Evolutionary conservation across 2,329 filamentous ascomycete species (phyloP).

Genomic region (Colletotrichum lupini): DNA sequence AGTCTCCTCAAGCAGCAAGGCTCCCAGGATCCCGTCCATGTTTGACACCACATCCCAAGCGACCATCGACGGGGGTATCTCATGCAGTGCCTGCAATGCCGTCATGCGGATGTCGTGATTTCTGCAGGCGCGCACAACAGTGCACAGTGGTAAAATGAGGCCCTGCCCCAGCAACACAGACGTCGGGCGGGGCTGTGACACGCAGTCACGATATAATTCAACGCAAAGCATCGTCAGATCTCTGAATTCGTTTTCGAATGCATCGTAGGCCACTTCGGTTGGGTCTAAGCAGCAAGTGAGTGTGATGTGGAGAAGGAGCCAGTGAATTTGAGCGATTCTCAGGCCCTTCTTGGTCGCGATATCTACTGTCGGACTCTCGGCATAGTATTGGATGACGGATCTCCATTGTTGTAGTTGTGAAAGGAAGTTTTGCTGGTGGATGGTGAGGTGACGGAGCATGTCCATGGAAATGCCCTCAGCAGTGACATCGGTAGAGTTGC

Average conservation of each 20-base stretch:
- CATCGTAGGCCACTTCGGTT: constrained; percentile 34
- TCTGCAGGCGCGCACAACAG: constrained; percentile 32
- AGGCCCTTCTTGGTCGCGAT: constrained; percentile 17
- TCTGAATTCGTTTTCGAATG: constrained; percentile 29
- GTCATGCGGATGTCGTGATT: constrained; percentile 31
- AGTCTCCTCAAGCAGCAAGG: constrained; percentile 33
- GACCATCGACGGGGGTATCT: constrained; percentile 31
- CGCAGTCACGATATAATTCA: constrained; percentile 22
- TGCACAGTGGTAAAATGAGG: constrained; percentile 23
- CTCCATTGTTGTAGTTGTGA: constrained; percentile 16
- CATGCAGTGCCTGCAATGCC: constrained; percentile 26
- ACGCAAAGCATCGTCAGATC: constrained; percentile 20
- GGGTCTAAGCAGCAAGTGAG: constrained; percentile 29
- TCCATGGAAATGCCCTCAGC: not conserved
- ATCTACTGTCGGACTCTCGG: not conserved
- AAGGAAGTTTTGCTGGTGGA: constrained; percentile 17
- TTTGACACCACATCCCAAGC: constrained; percentile 27
- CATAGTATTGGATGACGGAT: constrained; percentile 10
- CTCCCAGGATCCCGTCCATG: constrained; percentile 28
- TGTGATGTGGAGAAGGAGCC: constrained; percentile 17
- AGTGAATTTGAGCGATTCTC: constrained; percentile 29
- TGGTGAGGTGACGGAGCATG: not conserved
- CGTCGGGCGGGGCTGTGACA: not conserved
- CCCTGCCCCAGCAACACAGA: constrained; percentile 25
- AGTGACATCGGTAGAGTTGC: constrained; percentile 5